Base-by-base conservation (phyloP, 768 basidiomycete species). In the Boletus speciosus region DNA sequence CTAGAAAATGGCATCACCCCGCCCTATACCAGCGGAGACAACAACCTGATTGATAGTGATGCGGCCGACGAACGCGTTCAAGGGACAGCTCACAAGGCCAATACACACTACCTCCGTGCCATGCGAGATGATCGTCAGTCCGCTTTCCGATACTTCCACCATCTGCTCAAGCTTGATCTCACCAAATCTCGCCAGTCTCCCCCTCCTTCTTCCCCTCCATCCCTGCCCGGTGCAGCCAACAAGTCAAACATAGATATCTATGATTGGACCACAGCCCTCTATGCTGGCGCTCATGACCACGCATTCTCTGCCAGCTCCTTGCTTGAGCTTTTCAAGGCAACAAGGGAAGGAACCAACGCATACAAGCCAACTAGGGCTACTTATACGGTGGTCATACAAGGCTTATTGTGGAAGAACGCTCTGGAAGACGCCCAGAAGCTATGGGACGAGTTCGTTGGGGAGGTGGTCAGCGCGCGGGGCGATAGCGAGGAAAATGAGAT, bases 371-470 rank as follows among this genome's bases (percentile, higher is more conserved):
- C 74, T 3, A 68, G 75, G 12, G 77, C 71, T 0, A 76, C 83
- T 0, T 79, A 83, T 60, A 83, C 81, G 19, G 68, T 81, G 29
- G 67, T 83, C 53, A 74, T 88, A 38, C 76, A 76, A 31, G 84
- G 79, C 1, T 68, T 87, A 8, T 58, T 84, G 12, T 67, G 70
- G 11, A 78, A 79, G 44, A 58, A 69, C 27, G 73, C 75, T 14
- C 68, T 66, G 50, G 46, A 62, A 7, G 63, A 71, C 2, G 84
- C 85, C 0, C 61, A 74, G 36, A 58, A 59, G 2, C 67, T 75
- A 25, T 84, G 81, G 81, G 62, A 71, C 27, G 67, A 71, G 44
- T 72, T 83, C 10, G 38, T 66, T 15, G 19, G 32, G 1, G 53
- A 60, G 16, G 63, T 63, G 3, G 60, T 53, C 27, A 21, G 11